Evolutionary conservation across 495 filamentous ascomycete genomes (phyloP), one percentile per base, ranked within the genome.

Genomic region (Aspergillus carlsbadensis): DNA sequence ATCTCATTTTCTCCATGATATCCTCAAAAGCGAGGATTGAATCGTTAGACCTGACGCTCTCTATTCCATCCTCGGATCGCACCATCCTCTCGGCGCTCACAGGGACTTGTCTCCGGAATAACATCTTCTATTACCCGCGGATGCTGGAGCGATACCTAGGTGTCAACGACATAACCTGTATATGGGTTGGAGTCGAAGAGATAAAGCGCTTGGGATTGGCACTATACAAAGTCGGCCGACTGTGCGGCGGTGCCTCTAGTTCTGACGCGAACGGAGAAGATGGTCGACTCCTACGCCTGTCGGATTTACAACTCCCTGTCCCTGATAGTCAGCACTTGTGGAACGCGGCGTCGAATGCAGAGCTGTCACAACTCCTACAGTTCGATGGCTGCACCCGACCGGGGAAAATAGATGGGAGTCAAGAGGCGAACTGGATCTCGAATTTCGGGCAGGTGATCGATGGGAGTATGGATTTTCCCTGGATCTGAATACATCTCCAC

Each of bases 401-500:
- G 31, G 13, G 3, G 17, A 31, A 24, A n/a, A 5, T 44, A n/a
- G 41, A 54, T 44, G 22, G 31, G 4, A 24, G 39, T 5, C 15
- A 45, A 1, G 41, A 54, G 41, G 31, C 17, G 40, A 54, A 36
- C 37, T 54, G 52, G 52, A 37, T 54, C 11, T 54, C 39, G 24
- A 43, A 44, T 44, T 24, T 20, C 42, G 42, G 80, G 0, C 84
- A 84, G 5, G 65, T 87, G 7, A 84, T 80, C 58, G 85, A 88
- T 8, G 26, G 59, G 85, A 81, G 0, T 62, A 75, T 46, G 85
- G 85, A 29, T 29, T 29, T 29, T 29, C 26, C 26, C 3, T 29
- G 26, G 26, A 29, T 29, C 3, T 29, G 26, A 29, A n/a, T n/a
- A n/a, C n/a, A n/a, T n/a, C n/a, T n/a, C n/a, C n/a, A n/a, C n/a